phyloP scores from a whole-genome alignment of 2,329 filamentous ascomycete genomes.

The Zarea fungicola region DNA sequence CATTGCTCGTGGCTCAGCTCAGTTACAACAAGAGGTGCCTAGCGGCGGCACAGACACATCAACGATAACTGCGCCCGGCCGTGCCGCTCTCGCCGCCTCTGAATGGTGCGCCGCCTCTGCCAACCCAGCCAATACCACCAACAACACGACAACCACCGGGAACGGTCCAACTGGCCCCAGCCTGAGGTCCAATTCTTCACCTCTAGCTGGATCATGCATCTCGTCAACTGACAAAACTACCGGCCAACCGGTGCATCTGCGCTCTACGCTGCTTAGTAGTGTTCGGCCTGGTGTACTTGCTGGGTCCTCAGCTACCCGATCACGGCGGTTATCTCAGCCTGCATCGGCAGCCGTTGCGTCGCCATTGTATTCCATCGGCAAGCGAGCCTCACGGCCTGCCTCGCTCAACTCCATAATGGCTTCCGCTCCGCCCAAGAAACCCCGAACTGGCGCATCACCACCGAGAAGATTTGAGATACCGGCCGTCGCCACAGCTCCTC shows the following conservation, averaged over 20 bases:
- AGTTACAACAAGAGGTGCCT: neutral
- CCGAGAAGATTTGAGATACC: conserved; percentile 41
- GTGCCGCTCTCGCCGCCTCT: neutral
- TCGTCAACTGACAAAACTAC: neutral
- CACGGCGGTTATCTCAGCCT: neutral
- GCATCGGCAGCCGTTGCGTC: neutral
- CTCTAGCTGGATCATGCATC: conserved; percentile 2
- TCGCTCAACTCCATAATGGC: conserved; percentile 26
- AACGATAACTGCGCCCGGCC: conserved; percentile 5
- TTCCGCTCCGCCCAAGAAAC: conserved; percentile 39
- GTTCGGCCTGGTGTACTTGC: neutral
- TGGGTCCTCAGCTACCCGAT: neutral
- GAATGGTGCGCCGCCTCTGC: conserved; percentile 1
- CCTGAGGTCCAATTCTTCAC: neutral
- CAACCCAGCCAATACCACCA: neutral
- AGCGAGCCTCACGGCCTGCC: conserved; percentile 21
- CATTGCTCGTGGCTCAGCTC: neutral
- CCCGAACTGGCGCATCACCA: conserved; percentile 41
- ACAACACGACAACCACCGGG: neutral
- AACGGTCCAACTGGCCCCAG: neutral
- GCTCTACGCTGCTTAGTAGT: neutral
- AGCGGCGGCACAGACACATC: neutral
- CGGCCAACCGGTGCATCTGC: conserved; percentile 2
- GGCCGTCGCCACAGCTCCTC: conserved; percentile 20
- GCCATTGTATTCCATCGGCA: conserved; percentile 13